phyloP scores from a whole-genome alignment of 106 monocot species.

The Acorus calamus region DNA sequence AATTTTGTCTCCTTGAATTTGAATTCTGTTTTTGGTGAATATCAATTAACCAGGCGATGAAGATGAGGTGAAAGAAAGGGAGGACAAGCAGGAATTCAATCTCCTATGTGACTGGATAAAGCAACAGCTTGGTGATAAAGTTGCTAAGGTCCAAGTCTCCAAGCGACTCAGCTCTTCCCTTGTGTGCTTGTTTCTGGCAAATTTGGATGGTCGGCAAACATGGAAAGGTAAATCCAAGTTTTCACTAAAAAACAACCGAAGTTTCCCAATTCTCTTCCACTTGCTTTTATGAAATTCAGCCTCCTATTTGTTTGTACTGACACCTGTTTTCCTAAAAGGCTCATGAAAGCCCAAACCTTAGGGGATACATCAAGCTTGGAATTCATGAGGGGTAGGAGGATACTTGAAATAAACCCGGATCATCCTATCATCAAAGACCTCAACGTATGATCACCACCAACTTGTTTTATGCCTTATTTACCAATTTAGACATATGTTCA shows the following conservation, averaged over 20 bases:
- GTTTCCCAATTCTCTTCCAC: not conserved
- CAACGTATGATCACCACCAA: conserved; percentile 42
- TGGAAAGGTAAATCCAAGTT: no score
- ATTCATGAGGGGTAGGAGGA: conserved; percentile 92
- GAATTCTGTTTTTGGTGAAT: not conserved
- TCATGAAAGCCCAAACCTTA: conserved; percentile 93
- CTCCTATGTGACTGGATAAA: conserved; percentile 96
- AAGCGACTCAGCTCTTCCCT: conserved; percentile 84
- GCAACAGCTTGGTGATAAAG: conserved; percentile 90
- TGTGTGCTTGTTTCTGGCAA: conserved; percentile 96
- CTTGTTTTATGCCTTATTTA: no score
- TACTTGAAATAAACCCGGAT: conserved; percentile 85
- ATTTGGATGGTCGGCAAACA: no score
- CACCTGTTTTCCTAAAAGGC: conserved; percentile 24
- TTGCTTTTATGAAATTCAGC: not conserved
- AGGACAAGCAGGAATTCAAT: conserved; percentile 72
- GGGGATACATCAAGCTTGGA: conserved; percentile 89
- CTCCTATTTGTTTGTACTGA: not conserved
- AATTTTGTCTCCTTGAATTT: no score
- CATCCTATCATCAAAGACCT: conserved; percentile 88
- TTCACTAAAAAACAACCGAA: no score
- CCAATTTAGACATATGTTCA: no score
- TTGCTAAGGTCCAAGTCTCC: conserved; percentile 90
- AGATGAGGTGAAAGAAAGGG: conserved; percentile 87
- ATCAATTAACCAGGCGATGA: conserved; percentile 49